A percentile compares a stretch with the other conserved stretches of the same genome.
Conservation (phyloP, 2,329 filamentous ascomycete species). For the Fusarium redolens region DNA sequence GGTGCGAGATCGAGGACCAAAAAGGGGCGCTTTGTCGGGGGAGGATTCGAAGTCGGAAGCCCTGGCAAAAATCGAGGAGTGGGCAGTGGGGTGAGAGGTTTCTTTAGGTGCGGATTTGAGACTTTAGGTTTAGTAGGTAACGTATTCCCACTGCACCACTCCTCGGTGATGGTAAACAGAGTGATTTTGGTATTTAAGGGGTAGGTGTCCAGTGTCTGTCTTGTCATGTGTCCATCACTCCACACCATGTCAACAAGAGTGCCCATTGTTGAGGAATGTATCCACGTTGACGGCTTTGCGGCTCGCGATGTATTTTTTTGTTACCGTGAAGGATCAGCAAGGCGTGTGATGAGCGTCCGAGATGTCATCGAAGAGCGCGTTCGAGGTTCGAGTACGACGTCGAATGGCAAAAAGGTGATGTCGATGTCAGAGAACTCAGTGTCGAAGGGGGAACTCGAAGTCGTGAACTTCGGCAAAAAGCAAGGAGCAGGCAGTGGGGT, state of each 20-base stretch:
- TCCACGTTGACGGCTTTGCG: background rate
- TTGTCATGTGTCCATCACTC: background rate
- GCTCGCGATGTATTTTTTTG: background rate
- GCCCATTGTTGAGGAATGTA: rapidly evolving
- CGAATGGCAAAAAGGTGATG: background rate
- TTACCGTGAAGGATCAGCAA: background rate
- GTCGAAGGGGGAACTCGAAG: background rate
- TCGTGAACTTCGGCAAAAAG: background rate
- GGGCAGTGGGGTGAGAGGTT: background rate
- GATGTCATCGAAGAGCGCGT: background rate
- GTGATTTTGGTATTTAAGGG: background rate
- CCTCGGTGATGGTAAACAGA: background rate
- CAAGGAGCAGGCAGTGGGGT: background rate
- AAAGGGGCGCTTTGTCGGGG: rapidly evolving
- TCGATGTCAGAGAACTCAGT: background rate
- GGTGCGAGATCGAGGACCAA: background rate
- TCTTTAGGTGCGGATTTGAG: background rate
- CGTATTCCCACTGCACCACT: background rate
- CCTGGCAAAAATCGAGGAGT: background rate
- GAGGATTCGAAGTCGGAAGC: background rate
- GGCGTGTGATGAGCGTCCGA: background rate
- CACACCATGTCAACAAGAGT: background rate
- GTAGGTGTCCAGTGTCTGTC: background rate
- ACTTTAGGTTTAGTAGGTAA: slow-evolving; percentile 1
- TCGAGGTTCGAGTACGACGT: background rate